Evolutionary conservation across 257 asterid species (phyloP), one percentile per base, ranked within the genome.

Genomic region (Leptodermis oblonga): DNA sequence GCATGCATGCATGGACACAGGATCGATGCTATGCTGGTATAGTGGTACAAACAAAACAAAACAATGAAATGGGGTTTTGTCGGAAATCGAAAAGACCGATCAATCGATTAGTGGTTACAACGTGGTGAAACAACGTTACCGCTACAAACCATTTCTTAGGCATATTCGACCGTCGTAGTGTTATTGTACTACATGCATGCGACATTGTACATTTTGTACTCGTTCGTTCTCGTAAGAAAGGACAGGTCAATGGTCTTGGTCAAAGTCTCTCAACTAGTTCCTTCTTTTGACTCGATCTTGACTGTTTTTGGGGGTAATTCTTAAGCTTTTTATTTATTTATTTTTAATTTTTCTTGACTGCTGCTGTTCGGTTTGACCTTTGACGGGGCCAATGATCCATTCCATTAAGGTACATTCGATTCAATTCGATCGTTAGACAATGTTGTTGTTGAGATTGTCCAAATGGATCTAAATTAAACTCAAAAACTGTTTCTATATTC

Each of bases 201-300:
- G 52, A 0, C 12, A 4, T 3, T 46, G n/a, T 12, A 15, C 45
- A 39, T 5, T 39, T 12, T 46, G 52, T 17, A 46, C 10, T 39
- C 10, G 43, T 10, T 39, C 10, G 43, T 4, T 39, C 43, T 10
- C 4, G 59, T 52, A 26, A 52, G 14, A 39, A 39, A 39, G 45
- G 45, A 39, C 45, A 31, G 62, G 62, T 55, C 62, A 22, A 52
- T n/a, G 58, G 58, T 52, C 55, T 15, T 15, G 25, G 55, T 49
- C 55, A 1, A 2, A 45, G n/a, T n/a, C n/a, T n/a, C n/a, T n/a
- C n/a, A n/a, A 4, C 14, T 39, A 39, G 43, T 39, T 39, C 43
- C 4, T 39, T 39, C 45, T 34, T 39, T 39, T 39, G 7, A 15
- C 20, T 11, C n/a, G 28, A n/a, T 56, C 36, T 56, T 56, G 62